phyloP scores from a whole-genome alignment of 2,329 filamentous ascomycete genomes.

The Fusarium neocosmosporiellum region DNA sequence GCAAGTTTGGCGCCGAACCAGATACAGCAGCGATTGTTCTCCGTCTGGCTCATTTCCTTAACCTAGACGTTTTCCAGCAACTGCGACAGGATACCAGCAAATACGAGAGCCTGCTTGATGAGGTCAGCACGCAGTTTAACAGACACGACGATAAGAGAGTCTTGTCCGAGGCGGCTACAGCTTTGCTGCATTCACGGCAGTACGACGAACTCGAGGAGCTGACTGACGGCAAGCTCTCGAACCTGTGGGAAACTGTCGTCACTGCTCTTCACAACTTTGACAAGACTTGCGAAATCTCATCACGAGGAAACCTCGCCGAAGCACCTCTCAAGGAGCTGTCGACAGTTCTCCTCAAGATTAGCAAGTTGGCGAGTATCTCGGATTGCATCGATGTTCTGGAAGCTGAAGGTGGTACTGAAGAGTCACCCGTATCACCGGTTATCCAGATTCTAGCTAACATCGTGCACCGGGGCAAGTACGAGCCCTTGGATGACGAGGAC shows the following conservation, averaged over 20 bases:
- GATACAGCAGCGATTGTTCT: conserved; percentile 88
- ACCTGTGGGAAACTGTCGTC: conserved; percentile 87
- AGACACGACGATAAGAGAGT: conserved; percentile 91
- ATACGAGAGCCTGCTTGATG: conserved; percentile 84
- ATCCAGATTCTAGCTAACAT: conserved; percentile 79
- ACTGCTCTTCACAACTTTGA: conserved; percentile 78
- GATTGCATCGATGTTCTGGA: conserved; percentile 84
- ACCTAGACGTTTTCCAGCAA: conserved; percentile 88
- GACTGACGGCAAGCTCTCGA: conserved; percentile 81
- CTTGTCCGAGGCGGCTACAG: conserved; percentile 82
- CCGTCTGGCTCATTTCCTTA: conserved; percentile 85
- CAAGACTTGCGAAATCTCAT: conserved; percentile 76
- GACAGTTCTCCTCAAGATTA: conserved; percentile 81
- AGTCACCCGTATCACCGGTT: conserved; percentile 59
- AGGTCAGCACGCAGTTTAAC: conserved; percentile 93
- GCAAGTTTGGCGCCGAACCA: conserved; percentile 92
- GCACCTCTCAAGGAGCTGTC: conserved; percentile 76
- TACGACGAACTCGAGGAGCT: conserved; percentile 91
- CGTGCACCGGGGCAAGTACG: conserved; percentile 77
- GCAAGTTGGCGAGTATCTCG: conserved; percentile 82
- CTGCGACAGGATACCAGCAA: conserved; percentile 86
- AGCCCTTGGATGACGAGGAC: conserved; percentile 75
- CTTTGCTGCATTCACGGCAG: conserved; percentile 84
- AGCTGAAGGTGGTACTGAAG: conserved; percentile 60
- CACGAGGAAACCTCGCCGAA: conserved; percentile 74